phyloP scores from a whole-genome alignment of 768 basidiomycete genomes.

The Lactarius sp. region DNA sequence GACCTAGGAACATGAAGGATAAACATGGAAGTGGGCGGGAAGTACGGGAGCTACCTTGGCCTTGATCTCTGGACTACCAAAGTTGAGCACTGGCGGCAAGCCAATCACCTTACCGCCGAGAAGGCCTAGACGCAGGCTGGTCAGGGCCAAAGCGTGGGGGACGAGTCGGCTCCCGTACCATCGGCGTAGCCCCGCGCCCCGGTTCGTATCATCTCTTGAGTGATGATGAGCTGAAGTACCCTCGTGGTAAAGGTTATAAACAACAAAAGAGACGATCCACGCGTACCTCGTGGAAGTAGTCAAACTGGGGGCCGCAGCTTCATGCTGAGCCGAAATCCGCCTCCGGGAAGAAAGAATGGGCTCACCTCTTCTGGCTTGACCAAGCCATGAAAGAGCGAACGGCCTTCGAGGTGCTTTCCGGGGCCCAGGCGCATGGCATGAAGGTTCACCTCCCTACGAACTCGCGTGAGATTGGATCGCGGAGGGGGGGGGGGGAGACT shows the following conservation, averaged over 20 bases:
- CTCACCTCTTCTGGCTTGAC: conserved; percentile 67
- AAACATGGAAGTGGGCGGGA: neutral
- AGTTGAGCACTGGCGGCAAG: conserved; percentile 81
- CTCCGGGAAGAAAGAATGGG: neutral
- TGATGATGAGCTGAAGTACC: conserved; percentile 30
- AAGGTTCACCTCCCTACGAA: conserved; percentile 55
- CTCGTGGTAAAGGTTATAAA: neutral
- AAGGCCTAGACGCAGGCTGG: conserved; percentile 34
- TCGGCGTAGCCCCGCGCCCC: conserved; percentile 81
- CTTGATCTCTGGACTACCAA: conserved; percentile 60
- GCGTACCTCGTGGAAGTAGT: conserved; percentile 81
- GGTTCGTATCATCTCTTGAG: conserved; percentile 40
- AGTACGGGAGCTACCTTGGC: conserved; percentile 33
- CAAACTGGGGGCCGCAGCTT: conserved; percentile 41
- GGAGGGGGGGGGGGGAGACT: no score
- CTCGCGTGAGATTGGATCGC: conserved; percentile 24
- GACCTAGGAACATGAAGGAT: conserved; percentile 27
- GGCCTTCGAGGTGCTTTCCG: conserved; percentile 79
- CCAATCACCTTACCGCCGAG: conserved; percentile 77
- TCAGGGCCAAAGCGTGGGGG: conserved; percentile 35
- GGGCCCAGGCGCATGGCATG: conserved; percentile 96
- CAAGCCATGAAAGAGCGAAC: conserved; percentile 65
- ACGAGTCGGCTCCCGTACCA: conserved; percentile 28
- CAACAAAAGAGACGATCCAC: conserved; percentile 2
- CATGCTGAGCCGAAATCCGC: neutral